phyloP scores from a whole-genome alignment of 768 basidiomycete species.

The Polyporus arcularius region DNA sequence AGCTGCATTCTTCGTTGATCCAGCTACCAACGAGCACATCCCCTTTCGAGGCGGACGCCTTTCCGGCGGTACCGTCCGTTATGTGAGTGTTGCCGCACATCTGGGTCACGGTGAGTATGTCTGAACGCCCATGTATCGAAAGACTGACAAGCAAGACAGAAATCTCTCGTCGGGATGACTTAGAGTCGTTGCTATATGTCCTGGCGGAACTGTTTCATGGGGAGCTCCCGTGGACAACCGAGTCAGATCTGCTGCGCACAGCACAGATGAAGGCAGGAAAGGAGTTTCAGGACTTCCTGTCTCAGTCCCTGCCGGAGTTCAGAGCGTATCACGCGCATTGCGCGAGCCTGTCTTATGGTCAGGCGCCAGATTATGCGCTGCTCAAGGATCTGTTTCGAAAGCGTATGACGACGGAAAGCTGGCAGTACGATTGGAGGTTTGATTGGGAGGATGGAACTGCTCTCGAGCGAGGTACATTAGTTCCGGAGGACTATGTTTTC shows the following conservation, averaged over 20 bases:
- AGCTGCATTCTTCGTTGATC: conserved; percentile 13
- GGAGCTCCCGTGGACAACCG: conserved; percentile 24
- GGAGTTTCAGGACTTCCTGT: background rate
- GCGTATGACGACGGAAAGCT: conserved; percentile 8
- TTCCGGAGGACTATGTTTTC: conserved; percentile 15
- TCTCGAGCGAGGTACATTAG: conserved; percentile 4
- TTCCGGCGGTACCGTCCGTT: conserved; percentile 19
- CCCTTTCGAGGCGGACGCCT: conserved; percentile 15
- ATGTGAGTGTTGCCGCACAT: conserved; percentile 13
- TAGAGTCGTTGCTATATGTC: conserved; percentile 24
- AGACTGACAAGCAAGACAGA: conserved; percentile 5
- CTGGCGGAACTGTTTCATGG: conserved; percentile 27
- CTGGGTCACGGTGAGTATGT: conserved; percentile 14
- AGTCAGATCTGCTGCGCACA: conserved; percentile 5
- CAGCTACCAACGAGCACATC: conserved; percentile 18
- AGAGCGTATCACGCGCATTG: conserved; percentile 20
- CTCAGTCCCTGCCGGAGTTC: conserved; percentile 17
- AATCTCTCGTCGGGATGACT: conserved; percentile 26
- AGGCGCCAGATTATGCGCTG: conserved; percentile 23
- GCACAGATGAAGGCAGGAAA: conserved; percentile 22
- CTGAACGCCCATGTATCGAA: background rate
- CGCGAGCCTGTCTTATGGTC: conserved; percentile 22
- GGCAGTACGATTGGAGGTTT: conserved; percentile 9
- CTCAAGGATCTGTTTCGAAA: conserved; percentile 18
- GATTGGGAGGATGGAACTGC: conserved; percentile 10